phyloP scores from a whole-genome alignment of 441 rosid genomes.

The Pelargonium australe region DNA sequence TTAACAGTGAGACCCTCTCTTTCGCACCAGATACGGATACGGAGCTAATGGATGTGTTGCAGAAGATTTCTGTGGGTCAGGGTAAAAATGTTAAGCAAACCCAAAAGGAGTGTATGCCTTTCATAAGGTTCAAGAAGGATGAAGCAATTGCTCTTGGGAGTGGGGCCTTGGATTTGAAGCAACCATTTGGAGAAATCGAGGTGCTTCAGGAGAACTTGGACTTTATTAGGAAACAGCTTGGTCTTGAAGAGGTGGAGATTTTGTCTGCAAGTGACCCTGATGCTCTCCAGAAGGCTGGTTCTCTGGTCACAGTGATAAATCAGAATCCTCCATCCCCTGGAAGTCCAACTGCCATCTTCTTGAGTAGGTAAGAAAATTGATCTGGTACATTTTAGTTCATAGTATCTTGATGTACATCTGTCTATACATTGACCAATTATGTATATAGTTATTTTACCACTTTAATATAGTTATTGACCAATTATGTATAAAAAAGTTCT shows the following conservation, averaged over 20 bases:
- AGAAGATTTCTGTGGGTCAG: conserved; percentile 45
- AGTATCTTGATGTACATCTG: neutral
- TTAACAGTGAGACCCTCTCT: conserved; percentile 29
- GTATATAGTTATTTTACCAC: neutral
- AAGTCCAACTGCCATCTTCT: conserved; percentile 65
- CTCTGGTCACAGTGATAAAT: conserved; percentile 39
- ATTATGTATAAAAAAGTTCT: too few relatives aligned
- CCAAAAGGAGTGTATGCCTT: conserved; percentile 81
- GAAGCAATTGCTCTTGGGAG: conserved; percentile 57
- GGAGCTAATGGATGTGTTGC: conserved; percentile 53
- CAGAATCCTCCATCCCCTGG: conserved; percentile 85
- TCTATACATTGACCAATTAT: neutral
- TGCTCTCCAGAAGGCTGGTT: conserved; percentile 47
- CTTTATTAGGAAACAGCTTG: conserved; percentile 69
- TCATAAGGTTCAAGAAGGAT: conserved; percentile 80
- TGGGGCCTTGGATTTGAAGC: conserved; percentile 68
- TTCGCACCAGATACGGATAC: conserved; percentile 57
- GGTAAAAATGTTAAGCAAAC: conserved; percentile 51
- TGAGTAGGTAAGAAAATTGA: conserved; percentile 34
- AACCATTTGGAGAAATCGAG: conserved; percentile 79
- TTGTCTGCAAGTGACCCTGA: conserved; percentile 41
- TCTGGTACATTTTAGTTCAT: neutral
- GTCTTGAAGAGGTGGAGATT: conserved; percentile 60
- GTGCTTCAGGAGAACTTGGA: conserved; percentile 69
- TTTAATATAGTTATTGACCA: too few relatives aligned